A percentile compares a stretch with the other conserved stretches of the same genome.
Evolutionary conservation across 116 monocot genomes (phyloP).

Genomic region (Phalaenopsis hybrid): DNA sequence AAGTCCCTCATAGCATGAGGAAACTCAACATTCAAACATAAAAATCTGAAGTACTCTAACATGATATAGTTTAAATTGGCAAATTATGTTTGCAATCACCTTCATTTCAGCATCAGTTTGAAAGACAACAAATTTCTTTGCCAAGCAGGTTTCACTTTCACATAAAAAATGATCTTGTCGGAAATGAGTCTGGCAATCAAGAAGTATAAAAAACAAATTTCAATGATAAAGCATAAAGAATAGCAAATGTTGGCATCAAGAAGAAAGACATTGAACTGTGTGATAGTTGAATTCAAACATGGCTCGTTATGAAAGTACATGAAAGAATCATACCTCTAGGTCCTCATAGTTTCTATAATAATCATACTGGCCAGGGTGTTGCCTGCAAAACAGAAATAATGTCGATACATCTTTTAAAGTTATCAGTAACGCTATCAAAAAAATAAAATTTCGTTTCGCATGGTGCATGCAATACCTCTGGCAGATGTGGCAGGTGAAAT

Average conservation of each 20-base stretch:
- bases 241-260: no score
- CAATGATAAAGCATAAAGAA: no score
- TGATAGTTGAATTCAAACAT: no score
- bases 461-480: constrained; percentile 43
- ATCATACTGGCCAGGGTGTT: constrained; percentile 89
- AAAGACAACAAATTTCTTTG: constrained; percentile 90
- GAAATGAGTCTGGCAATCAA: constrained; percentile 63
- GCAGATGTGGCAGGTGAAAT: constrained; percentile 95
- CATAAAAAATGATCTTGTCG: constrained; percentile 94
- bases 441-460: background rate
- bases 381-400: constrained; percentile 42
- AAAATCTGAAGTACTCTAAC: background rate
- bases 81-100: constrained; percentile 26
- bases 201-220: background rate
- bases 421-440: background rate
- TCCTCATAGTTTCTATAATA: constrained; percentile 90
- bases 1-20: background rate
- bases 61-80: background rate
- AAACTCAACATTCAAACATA: background rate
- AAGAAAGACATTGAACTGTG: no score
- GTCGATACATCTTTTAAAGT: background rate
- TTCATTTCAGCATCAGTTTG: constrained; percentile 83
- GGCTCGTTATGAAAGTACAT: background rate
- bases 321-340: constrained; percentile 56
- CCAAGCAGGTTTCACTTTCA: constrained; percentile 77